phyloP scores from a whole-genome alignment of 2,329 filamentous ascomycete species.

The Cordyceps fumosorosea region DNA sequence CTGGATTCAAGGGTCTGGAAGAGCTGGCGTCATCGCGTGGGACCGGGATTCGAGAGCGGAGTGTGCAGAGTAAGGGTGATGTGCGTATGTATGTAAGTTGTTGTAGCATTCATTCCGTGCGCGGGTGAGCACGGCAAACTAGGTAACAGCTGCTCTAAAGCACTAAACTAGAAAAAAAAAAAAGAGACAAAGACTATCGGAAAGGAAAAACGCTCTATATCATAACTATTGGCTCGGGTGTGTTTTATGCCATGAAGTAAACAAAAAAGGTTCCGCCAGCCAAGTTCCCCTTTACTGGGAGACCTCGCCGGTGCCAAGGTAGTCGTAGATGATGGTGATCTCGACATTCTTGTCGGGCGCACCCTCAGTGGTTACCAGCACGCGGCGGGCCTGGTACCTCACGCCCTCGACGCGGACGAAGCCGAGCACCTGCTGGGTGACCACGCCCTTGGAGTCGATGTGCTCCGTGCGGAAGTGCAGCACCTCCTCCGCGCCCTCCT shows the following conservation, averaged over 20 bases:
- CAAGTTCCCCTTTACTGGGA: not conserved
- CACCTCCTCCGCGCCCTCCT: conserved; percentile 16
- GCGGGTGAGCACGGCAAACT: not conserved
- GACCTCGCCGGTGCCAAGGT: conserved; percentile 10
- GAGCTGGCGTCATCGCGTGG: conserved; percentile 4
- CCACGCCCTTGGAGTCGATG: conserved; percentile 13
- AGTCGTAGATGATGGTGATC: conserved; percentile 12
- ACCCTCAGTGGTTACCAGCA: conserved; percentile 12
- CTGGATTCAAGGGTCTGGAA: not conserved
- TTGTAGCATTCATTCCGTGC: not conserved
- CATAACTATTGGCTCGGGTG: not conserved
- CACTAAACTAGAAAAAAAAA: not conserved
- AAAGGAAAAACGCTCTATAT: conserved; percentile 4
- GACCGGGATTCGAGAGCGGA: conserved; percentile 4
- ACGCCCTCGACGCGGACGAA: conserved; percentile 10
- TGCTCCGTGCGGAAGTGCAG: conserved; percentile 16
- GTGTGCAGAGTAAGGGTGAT: not conserved
- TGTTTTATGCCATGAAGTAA: not conserved
- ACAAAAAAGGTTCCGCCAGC: not conserved
- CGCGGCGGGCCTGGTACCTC: conserved; percentile 11
- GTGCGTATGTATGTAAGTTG: not conserved
- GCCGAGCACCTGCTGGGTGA: conserved; percentile 12
- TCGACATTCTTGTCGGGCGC: conserved; percentile 8
- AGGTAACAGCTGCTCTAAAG: not conserved
- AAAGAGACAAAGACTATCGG: not conserved